Conservation (phyloP, 1,284 basidiomycete genomes). For the Ustilago cynodontis region DNA sequence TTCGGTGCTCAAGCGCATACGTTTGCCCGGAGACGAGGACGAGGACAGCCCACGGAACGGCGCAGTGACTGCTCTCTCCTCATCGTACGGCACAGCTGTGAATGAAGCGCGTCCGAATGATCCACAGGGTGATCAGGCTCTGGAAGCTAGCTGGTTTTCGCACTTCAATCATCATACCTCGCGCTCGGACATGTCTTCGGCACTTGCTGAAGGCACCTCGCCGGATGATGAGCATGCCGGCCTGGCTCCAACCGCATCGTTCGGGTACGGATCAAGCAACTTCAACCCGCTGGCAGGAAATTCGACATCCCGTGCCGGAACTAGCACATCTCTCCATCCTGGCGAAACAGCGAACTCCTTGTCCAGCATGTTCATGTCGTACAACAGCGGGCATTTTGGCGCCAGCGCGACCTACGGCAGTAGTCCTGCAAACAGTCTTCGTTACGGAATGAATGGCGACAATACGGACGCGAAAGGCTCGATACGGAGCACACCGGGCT, state of each 20-base stretch:
- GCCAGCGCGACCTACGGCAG: neutral
- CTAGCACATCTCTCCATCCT: slow-evolving; percentile 24
- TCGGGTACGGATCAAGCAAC: slow-evolving; percentile 42
- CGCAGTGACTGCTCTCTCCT: neutral
- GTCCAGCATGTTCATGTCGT: slow-evolving; percentile 48
- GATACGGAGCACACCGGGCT: slow-evolving; percentile 3
- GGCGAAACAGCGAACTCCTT: slow-evolving; percentile 36
- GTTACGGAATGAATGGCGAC: neutral
- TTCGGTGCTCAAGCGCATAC: slow-evolving; percentile 37
- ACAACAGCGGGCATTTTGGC: slow-evolving; percentile 11
- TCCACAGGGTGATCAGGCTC: slow-evolving; percentile 6
- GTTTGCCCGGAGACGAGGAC: slow-evolving; percentile 28
- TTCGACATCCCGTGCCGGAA: slow-evolving; percentile 26
- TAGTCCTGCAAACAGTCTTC: slow-evolving; percentile 1
- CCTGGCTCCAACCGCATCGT: slow-evolving; percentile 23
- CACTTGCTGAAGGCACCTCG: slow-evolving; percentile 29
- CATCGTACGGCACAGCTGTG: neutral
- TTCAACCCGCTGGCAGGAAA: slow-evolving; percentile 50
- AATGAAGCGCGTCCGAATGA: neutral
- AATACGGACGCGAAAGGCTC: slow-evolving; percentile 8
- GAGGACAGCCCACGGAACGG: neutral
- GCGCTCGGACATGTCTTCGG: slow-evolving; percentile 37
- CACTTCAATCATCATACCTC: slow-evolving; percentile 36
- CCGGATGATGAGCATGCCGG: slow-evolving; percentile 22
- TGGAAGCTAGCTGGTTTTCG: slow-evolving; percentile 43